These are phyloP conservation scores for Dissophora ornata DNA, from an alignment of 192 early-diverging fungal species.

Conservation along the genomic window DNA sequence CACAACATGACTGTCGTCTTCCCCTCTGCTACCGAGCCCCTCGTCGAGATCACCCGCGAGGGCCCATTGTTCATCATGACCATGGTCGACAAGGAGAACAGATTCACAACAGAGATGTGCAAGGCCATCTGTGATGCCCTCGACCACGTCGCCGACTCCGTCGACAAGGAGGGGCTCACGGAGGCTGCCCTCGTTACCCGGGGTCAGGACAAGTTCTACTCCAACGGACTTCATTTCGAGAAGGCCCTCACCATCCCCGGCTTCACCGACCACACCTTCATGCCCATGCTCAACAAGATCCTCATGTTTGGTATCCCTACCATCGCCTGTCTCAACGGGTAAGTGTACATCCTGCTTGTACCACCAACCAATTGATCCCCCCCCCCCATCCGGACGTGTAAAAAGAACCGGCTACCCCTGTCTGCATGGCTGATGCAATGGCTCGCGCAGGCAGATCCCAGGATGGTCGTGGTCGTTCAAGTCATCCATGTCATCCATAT, in stretches of 20 bases:
- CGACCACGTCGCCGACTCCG: slow-evolving; percentile 64
- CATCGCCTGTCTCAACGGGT: slow-evolving; percentile 80
- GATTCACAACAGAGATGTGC: slow-evolving; percentile 73
- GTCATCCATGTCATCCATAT: no score
- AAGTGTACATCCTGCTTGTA: no score
- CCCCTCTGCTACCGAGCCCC: no score
- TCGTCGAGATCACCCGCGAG: slow-evolving; percentile 52
- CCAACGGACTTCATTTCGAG: slow-evolving; percentile 73
- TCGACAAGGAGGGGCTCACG: slow-evolving; percentile 49
- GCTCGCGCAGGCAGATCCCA: no score
- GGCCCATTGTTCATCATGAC: slow-evolving; percentile 73
- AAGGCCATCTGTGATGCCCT: slow-evolving; percentile 66
- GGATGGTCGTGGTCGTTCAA: no score
- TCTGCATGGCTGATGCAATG: no score
- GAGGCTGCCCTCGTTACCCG: slow-evolving; percentile 72
- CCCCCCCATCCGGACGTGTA: no score
- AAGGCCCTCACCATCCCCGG: slow-evolving; percentile 53
- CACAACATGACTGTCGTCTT: background rate
- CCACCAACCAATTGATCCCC: no score
- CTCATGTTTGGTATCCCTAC: slow-evolving; percentile 76
- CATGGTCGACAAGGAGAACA: slow-evolving; percentile 74
- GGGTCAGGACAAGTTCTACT: slow-evolving; percentile 76
- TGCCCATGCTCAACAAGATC: slow-evolving; percentile 69
- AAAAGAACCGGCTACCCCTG: no score
- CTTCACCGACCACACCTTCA: slow-evolving; percentile 65